Evolutionary conservation across 2,329 filamentous ascomycete species (phyloP), one percentile per base, ranked within the genome.

Genomic region (Trichoderma sp.): DNA sequence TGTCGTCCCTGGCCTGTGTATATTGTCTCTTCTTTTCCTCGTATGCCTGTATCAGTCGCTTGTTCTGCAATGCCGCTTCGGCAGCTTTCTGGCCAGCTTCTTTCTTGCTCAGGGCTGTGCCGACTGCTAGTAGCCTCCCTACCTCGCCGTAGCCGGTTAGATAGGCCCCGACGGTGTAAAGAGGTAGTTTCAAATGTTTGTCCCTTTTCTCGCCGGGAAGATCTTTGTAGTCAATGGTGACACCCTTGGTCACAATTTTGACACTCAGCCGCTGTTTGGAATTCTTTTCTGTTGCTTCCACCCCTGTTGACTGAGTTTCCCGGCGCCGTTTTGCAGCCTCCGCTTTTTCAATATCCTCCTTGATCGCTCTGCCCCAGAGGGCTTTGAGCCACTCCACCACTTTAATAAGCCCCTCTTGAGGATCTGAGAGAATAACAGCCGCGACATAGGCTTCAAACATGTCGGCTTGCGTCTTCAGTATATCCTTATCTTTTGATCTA

Each of bases 401-500:
- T 2, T 83, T 84, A 8, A 78, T 71, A 58, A 91, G 85, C 1
- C 94, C 94, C 58, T 87, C 77, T 3, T 81, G 79, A 0, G 88
- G 84, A 73, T 93, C 87, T 1, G 90, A 89, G 2, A 93, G 81
- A 39, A 97, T 86, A 6, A 94, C 80, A 3, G 91, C 94, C 10
- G 91, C 94, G 18, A 97, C 87, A 74, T 96, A 97, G 0, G 95
- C 91, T 78, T 98, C 95, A 74, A 97, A 96, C 21, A 97, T 85
- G 76, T 98, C 95, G 10, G 90, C 94, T 68, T 91, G 84, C 11
- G 93, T 88, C 78, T 97, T 97, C 16, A 82, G 85, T 70, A 86
- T 84, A 52, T 85, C 86, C 76, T 85, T 89, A 76, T 75, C 79
- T 68, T 75, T 85, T 6, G 77, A 76, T 13, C 71, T 75, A 16